Percentiles rank a stretch among this genome's conserved stretches.
Evolutionary conservation across 768 basidiomycete genomes (phyloP).

Genomic region (Leccinum subgranulosum): DNA sequence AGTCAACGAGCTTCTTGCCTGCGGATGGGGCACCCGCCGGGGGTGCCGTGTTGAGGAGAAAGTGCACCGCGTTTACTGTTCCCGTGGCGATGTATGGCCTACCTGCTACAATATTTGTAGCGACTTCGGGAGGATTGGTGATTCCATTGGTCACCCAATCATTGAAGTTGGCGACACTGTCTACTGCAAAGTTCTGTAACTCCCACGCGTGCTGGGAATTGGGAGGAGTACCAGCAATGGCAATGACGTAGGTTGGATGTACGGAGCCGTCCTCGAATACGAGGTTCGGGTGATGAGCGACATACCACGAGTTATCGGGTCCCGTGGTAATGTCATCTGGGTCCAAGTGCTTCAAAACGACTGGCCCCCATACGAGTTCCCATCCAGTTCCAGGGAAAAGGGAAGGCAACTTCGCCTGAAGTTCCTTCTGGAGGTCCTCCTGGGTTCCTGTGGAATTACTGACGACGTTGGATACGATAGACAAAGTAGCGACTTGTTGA

Average conservation of each 20-base stretch:
- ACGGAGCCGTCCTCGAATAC: background rate
- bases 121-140: background rate
- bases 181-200: slow-evolving; percentile 9
- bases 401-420: background rate
- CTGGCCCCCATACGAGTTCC: slow-evolving; percentile 13
- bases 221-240: slow-evolving; percentile 8
- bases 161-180: slow-evolving; percentile 1
- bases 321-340: background rate
- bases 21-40: background rate
- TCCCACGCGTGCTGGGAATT: background rate
- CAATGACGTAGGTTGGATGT: slow-evolving; percentile 10
- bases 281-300: slow-evolving; percentile 4
- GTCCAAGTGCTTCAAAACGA: slow-evolving; percentile 2
- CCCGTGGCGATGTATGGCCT: slow-evolving; percentile 5
- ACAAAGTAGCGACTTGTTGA: background rate
- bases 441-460: background rate
- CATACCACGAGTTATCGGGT: slow-evolving; percentile 14
- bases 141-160: slow-evolving; percentile 3
- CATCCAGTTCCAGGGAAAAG: background rate
- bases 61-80: background rate
- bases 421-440: background rate
- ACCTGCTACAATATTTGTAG: background rate
- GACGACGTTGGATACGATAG: background rate
- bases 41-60: background rate
- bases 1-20: background rate